phyloP scores from a whole-genome alignment of 164 flowering plant species.

The Cinnamomum micranthum region DNA sequence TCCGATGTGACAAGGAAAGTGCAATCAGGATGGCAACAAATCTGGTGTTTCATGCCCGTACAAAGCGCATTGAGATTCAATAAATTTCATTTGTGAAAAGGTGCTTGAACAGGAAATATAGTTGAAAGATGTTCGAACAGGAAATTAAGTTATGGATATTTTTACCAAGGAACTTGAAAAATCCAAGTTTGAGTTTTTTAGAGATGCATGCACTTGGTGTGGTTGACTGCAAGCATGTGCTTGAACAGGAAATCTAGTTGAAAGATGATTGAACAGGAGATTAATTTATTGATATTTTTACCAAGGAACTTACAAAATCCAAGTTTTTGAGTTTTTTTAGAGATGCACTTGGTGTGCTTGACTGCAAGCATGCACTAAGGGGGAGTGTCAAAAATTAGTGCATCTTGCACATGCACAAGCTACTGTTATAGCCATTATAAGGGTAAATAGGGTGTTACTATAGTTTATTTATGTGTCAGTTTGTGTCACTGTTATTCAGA shows the following conservation, averaged over 20 bases:
- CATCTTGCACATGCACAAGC: no score
- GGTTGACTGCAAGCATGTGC: constrained; percentile 1
- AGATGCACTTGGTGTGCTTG: not conserved
- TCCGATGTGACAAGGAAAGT: constrained; percentile 4
- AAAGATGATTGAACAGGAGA: not conserved
- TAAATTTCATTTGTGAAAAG: not conserved
- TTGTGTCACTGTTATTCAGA: no score
- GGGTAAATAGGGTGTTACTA: no score
- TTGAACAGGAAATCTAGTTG: constrained; percentile 1
- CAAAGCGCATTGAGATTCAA: constrained; percentile 2
- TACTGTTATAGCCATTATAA: no score
- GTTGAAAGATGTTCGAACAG: constrained; percentile 1
- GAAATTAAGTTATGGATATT: not conserved
- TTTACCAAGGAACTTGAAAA: constrained; percentile 6
- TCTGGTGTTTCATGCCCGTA: not conserved
- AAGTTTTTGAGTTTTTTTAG: constrained; percentile 8
- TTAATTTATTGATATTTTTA: not conserved
- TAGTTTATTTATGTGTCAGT: no score
- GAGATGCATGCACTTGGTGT: not conserved
- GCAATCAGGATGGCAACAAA: constrained; percentile 6
- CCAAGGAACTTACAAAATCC: constrained; percentile 3
- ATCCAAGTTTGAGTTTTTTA: constrained; percentile 6
- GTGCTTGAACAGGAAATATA: not conserved
- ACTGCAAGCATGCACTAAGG: constrained; percentile 6
- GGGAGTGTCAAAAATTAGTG: not conserved